Base-by-base conservation (phyloP, 106 monocot genomes). In the Hemerocallis citrina region DNA sequence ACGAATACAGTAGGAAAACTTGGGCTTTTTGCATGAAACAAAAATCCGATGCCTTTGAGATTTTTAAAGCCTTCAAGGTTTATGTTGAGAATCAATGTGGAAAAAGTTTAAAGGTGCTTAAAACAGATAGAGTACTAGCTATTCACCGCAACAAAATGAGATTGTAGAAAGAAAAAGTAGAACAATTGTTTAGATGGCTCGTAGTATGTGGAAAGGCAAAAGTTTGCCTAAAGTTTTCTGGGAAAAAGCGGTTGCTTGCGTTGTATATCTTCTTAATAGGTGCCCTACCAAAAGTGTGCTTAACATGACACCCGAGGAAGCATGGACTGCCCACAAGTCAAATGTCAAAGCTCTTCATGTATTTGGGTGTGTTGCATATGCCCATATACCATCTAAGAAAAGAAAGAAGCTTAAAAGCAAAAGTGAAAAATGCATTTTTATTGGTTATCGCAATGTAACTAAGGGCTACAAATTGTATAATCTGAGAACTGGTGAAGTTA, bases 341-440 rank as follows among this genome's bases (percentile, higher is more conserved):
- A 29, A 31, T 55, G 29, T 55, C 10, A 8, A 12, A 29, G 0
- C n/a, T 55, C 21, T 55, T 31, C 28, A n/a, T 9, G 3, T 55
- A 55, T 55, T 55, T 55, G 55, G 55, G 7, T 55, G 55, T 28
- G 10, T 55, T 5, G 55, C 24, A 11, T 55, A 55, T 55, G 55
- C 55, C 7, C 55, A 55, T 55, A n/a, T 7, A 31, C 25, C 25
- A 12, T 21, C 34, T 34, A 37, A 36, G 6, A 59, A 36, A n/a
- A 59, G 50, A 3, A 50, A 50, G 23, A 50, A 50, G 50, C 20
- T 50, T 20, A 7, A 50, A 16, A 20, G 19, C 19, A 20, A n/a
- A n/a, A n/a, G n/a, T n/a, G n/a, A n/a, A n/a, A n/a, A n/a, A n/a
- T n/a, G n/a, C n/a, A n/a, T n/a, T 20, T 50, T 20, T 23, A 20